phyloP scores from a whole-genome alignment of 768 basidiomycete species.

The Cystofilobasidium capitatum region DNA sequence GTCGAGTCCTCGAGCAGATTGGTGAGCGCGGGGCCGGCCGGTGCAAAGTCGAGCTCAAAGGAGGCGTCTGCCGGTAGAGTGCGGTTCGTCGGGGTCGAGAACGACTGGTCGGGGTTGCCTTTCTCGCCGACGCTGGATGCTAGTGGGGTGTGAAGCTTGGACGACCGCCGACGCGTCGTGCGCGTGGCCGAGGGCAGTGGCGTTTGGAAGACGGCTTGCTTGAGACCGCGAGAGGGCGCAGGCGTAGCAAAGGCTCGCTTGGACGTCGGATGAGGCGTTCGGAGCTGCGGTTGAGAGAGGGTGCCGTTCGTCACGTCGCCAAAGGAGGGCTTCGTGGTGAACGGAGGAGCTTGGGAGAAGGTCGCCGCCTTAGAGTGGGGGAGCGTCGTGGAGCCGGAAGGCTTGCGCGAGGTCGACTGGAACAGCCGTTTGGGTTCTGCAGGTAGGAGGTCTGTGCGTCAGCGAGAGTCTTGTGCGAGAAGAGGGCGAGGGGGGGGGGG shows the following conservation, averaged over 20 bases:
- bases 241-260: not conserved
- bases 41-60: not conserved
- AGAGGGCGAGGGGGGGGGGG: not conserved
- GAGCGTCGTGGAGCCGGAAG: not conserved
- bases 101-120: not conserved
- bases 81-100: not conserved
- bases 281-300: not conserved
- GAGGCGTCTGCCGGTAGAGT: not conserved
- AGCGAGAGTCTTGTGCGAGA: not conserved
- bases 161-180: conserved; percentile 1
- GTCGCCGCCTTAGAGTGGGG: conserved; percentile 3
- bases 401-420: not conserved
- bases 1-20: not conserved
- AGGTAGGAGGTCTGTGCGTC: not conserved
- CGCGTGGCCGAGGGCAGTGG: conserved; percentile 2
- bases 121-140: not conserved
- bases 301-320: not conserved
- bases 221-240: not conserved
- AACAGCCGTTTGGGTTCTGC: not conserved
- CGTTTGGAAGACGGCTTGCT: conserved; percentile 2
- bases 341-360: not conserved
- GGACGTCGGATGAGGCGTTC: not conserved
- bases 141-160: not conserved
- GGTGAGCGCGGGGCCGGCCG: not conserved
- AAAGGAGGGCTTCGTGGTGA: not conserved